Base-by-base conservation (phyloP, 148 eudicot species). In the Mesembryanthemum crystallinum region DNA sequence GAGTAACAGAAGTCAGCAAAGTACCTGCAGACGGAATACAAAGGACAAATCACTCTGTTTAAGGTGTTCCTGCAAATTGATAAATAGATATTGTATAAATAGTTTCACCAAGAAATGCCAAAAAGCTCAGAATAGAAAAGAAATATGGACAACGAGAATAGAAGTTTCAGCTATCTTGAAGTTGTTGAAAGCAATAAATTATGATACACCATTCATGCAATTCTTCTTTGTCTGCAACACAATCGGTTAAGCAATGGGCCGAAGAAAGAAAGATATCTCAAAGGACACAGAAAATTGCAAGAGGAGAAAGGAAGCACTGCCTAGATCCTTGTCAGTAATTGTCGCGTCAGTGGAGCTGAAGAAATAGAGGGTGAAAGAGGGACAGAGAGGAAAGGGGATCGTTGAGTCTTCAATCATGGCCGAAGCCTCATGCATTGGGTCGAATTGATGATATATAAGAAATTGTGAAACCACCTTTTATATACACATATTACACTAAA, bases 11-110 rank as follows among this genome's bases (percentile, higher is more conserved):
- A 54, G 25, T 43, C 59, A 33, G 65, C 21, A 51, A 20, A 58
- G 55, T 86, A 91, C 96, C 96, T 91, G 96, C 79, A 91, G 71
- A 66, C 92, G 86, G 80, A 91, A 91, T 63, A 89, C 89, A 77
- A 87, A 90, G 35, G 96, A 91, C 76, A 89, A 77, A 68, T 89
- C 88, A 83, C 83, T 86, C 79, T 87, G 89, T 79, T 87, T 87
- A 39, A 91, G 83, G 77, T 89, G 92, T 71, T 89, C 96, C 96
- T 91, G 91, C 85, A 89, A 66, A 83, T 71, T 64, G 29, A 85
- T 24, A 65, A 30, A 30, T 20, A 66, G 18, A 67, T 2, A 77
- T 32, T 13, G 17, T 23, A 55, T 64, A 33, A 75, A n/a, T 45
- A 49, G 17, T 10, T 64, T 69, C 55, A 28, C 59, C 9, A 42